phyloP scores from a whole-genome alignment of 108 stramenopile species.

The Skeletonema potamos region DNA sequence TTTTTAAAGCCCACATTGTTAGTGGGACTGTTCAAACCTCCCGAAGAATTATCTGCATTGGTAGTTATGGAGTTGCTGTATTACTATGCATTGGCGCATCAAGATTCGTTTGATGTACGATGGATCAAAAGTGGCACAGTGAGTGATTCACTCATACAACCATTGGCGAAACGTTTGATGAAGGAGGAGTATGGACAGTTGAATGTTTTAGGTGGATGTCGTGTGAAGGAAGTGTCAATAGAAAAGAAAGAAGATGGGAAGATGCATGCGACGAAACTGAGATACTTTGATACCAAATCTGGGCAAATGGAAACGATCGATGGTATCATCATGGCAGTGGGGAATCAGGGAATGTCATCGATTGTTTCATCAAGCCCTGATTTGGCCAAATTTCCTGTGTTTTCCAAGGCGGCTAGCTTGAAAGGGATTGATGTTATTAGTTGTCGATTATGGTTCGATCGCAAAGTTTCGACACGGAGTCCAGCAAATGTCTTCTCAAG shows the following conservation, averaged over 20 bases:
- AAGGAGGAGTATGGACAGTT: conserved; percentile 50
- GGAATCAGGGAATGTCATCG: conserved; percentile 86
- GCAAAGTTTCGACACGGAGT: conserved; percentile 71
- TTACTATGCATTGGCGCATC: conserved; percentile 95
- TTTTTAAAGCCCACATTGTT: conserved; percentile 83
- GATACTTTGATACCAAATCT: conserved; percentile 42
- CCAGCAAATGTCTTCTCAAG: conserved; percentile 94
- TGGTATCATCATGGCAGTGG: conserved; percentile 77
- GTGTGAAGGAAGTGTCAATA: conserved; percentile 66
- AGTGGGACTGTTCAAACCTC: conserved; percentile 63
- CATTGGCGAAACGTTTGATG: conserved; percentile 68
- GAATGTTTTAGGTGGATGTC: conserved; percentile 74
- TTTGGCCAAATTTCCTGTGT: conserved; percentile 62
- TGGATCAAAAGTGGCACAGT: conserved; percentile 93
- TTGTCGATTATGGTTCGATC: conserved; percentile 82
- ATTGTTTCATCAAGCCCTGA: conserved; percentile 74
- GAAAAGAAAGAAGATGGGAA: conserved; percentile 14
- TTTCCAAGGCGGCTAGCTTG: conserved; percentile 73
- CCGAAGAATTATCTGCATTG: conserved; percentile 89
- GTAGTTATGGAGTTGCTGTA: conserved; percentile 94
- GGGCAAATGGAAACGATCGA: conserved; percentile 61
- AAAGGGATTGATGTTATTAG: conserved; percentile 90
- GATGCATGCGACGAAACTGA: conserved; percentile 32
- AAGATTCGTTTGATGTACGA: conserved; percentile 91
- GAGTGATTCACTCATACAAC: conserved; percentile 75